Evolutionary conservation across 2,329 filamentous ascomycete genomes (phyloP), one percentile per base, ranked within the genome.

Genomic region (Pseudocercospora crystallina): DNA sequence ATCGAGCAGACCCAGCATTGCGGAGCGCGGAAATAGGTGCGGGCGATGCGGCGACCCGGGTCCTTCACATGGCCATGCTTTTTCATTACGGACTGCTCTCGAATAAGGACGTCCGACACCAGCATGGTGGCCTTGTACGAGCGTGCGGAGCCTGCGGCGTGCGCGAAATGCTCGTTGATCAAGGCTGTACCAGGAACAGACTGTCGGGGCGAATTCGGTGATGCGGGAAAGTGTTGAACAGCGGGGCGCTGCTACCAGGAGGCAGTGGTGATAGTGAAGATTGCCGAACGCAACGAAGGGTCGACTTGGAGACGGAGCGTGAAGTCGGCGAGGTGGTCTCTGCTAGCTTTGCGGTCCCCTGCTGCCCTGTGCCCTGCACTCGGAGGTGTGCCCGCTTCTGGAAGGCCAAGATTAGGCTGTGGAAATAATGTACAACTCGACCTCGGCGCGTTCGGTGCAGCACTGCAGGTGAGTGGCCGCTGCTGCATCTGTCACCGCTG

Each of bases 351-450:
- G 44, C 38, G 34, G 38, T 29, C 33, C 47, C 48, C 38, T n/a
- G n/a, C n/a, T n/a, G n/a, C n/a, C n/a, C n/a, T n/a, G n/a, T n/a
- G n/a, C n/a, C n/a, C n/a, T 46, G 37, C 39, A 41, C 30, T 15
- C 51, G 54, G 51, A 51, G 40, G n/a, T 59, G 49, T 46, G 47
- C 36, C 56, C 47, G 36, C 29, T 47, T 57, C 51, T 9, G 54
- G 51, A 49, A 30, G 17, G 12, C 26, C 37, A 34, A 26, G 44
- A 26, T 39, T 47, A 41, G 45, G 31, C 10, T 15, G 35, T 36
- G 49, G 51, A 50, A 30, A 46, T 47, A 39, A 35, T 30, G 42
- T 50, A 42, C 47, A 26, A 40, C 31, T 49, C 42, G 41, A 47
- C 49, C 49, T 52, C 43, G 49, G 38, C 39, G 37, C 14, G 39